Conservation (phyloP, 2,329 filamentous ascomycete genomes). For the Stachybotrys chartarum region DNA sequence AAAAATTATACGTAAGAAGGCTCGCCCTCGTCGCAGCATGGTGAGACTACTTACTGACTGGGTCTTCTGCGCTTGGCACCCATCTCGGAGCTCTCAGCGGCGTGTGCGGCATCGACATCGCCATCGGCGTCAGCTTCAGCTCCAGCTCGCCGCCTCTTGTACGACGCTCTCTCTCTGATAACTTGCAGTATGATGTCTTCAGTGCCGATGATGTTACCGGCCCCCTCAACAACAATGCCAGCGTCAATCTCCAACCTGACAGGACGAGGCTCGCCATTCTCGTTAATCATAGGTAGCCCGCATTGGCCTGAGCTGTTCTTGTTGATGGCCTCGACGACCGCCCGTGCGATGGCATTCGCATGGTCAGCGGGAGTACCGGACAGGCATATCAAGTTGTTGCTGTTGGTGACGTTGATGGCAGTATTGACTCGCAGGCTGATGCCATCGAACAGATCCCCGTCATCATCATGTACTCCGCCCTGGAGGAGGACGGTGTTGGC, state of each 20-base stretch:
- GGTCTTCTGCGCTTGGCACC: slow-evolving; percentile 15
- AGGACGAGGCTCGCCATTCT: slow-evolving; percentile 32
- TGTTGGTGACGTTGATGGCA: slow-evolving; percentile 36
- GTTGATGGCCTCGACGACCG: slow-evolving; percentile 37
- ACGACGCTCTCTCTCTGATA: slow-evolving; percentile 14
- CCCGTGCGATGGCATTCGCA: slow-evolving; percentile 34
- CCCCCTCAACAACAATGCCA: slow-evolving; percentile 35
- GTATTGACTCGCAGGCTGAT: slow-evolving; percentile 42
- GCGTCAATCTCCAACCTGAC: slow-evolving; percentile 37
- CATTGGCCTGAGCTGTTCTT: slow-evolving; percentile 30
- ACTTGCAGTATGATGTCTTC: slow-evolving; percentile 19
- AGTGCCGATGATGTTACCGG: slow-evolving; percentile 35
- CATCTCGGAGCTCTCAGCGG: background rate
- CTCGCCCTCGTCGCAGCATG: background rate
- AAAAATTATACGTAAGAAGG: background rate
- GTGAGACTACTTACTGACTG: slow-evolving; percentile 3
- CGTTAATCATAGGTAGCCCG: slow-evolving; percentile 39
- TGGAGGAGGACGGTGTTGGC: background rate
- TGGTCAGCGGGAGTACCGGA: slow-evolving; percentile 28
- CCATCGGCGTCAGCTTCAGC: slow-evolving; percentile 8
- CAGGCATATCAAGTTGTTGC: slow-evolving; percentile 42
- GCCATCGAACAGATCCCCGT: background rate
- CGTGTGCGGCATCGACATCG: slow-evolving; percentile 4
- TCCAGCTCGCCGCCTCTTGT: slow-evolving; percentile 7
- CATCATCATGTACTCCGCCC: slow-evolving; percentile 6